phyloP scores from a whole-genome alignment of 805 yeast species.

The Tetrapisispora arboricola region DNA sequence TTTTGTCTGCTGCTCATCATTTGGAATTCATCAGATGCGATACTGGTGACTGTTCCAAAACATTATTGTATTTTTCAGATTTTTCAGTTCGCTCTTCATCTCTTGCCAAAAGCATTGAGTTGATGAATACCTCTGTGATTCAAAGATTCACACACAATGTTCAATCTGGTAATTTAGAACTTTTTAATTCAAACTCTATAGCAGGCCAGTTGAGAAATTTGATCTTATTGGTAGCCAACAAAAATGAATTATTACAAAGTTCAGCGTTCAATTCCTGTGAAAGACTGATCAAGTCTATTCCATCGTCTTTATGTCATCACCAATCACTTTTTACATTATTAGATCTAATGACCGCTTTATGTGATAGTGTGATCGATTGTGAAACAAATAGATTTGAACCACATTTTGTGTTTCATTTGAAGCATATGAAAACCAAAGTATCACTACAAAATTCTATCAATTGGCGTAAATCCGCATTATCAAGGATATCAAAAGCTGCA shows the following conservation, averaged over 20 bases:
- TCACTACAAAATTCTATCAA: slow-evolving; percentile 56
- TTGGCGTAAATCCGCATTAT: slow-evolving; percentile 65
- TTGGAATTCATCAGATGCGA: slow-evolving; percentile 71
- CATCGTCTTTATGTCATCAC: slow-evolving; percentile 70
- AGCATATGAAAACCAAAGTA: slow-evolving; percentile 30
- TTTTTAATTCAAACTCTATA: slow-evolving; percentile 46
- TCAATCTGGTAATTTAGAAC: slow-evolving; percentile 42
- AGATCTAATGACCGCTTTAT: slow-evolving; percentile 68
- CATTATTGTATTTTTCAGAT: slow-evolving; percentile 72
- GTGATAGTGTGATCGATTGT: slow-evolving; percentile 73
- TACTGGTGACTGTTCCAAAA: slow-evolving; percentile 72
- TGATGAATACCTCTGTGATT: slow-evolving; percentile 50
- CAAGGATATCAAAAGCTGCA: slow-evolving; percentile 47
- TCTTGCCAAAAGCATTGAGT: slow-evolving; percentile 56
- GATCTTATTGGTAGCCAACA: slow-evolving; percentile 65
- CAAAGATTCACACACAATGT: slow-evolving; percentile 45
- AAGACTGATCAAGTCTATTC: slow-evolving; percentile 50
- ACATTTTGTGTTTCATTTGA: slow-evolving; percentile 47
- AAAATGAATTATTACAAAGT: slow-evolving; percentile 62
- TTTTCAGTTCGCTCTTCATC: slow-evolving; percentile 66
- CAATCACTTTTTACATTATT: slow-evolving; percentile 65
- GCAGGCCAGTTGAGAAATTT: slow-evolving; percentile 63
- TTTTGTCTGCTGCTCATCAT: slow-evolving; percentile 69
- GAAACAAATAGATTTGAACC: slow-evolving; percentile 82
- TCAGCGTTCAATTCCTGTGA: slow-evolving; percentile 75